A percentile compares a stretch with the other conserved stretches of the same genome.
These are phyloP conservation scores for Pleodorina starrii DNA, from an alignment of 139 green algal genomes.

Conservation along the genomic window DNA sequence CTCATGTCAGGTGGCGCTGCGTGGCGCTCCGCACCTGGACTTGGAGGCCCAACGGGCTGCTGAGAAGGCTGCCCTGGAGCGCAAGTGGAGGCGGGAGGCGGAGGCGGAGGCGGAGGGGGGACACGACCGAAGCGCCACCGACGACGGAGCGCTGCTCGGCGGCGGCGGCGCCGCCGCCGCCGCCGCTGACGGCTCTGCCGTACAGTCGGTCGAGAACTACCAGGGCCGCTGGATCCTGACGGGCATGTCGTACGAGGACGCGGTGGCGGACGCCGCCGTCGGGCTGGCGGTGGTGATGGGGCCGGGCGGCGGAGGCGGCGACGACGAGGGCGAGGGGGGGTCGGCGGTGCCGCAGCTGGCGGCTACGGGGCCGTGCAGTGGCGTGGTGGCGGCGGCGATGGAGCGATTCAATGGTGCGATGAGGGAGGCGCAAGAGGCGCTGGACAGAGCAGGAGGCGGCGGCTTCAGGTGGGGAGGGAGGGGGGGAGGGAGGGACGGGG, in stretches of 20 bases:
- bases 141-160: too few species aligned
- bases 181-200: not conserved
- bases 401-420: constrained; percentile 31
- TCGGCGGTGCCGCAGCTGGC: not conserved
- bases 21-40: constrained; percentile 4
- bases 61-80: constrained; percentile 18
- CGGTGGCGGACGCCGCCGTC: not conserved
- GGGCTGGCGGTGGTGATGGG: not conserved
- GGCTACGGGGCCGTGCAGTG: constrained; percentile 2
- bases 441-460: not conserved
- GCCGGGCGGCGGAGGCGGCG: not conserved
- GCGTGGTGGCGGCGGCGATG: constrained; percentile 9
- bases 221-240: constrained; percentile 15
- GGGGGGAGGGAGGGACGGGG: too few species aligned
- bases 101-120: not conserved
- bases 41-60: constrained; percentile 27
- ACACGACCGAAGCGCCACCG: not conserved
- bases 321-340: not conserved
- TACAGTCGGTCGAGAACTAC: not conserved
- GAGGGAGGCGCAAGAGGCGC: constrained; percentile 24
- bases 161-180: too few species aligned
- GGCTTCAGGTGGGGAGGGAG: too few species aligned
- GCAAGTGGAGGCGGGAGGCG: not conserved
- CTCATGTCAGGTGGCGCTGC: constrained; percentile 26
- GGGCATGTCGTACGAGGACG: not conserved